Conservation (phyloP, 208 protist species). For the Trypanosoma mega region DNA sequence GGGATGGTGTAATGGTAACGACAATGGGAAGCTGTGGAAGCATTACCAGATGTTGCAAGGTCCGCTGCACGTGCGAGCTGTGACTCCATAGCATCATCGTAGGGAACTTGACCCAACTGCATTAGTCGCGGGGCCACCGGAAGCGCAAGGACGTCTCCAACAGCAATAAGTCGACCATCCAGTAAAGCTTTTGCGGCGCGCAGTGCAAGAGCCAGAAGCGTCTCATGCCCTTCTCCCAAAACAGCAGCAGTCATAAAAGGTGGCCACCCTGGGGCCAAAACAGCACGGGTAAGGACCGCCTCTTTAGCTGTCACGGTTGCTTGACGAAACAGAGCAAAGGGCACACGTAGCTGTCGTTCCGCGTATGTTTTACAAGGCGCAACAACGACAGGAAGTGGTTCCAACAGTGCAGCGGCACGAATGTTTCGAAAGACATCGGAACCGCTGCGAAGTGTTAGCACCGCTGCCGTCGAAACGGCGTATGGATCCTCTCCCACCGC, state of each 20-base stretch:
- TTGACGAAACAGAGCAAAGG: constrained; percentile 18
- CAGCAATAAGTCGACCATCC: constrained; percentile 54
- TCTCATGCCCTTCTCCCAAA: constrained; percentile 56
- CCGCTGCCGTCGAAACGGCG: not conserved
- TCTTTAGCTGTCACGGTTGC: not conserved
- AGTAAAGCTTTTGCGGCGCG: constrained; percentile 32
- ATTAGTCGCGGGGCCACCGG: constrained; percentile 28
- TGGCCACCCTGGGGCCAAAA: constrained; percentile 46
- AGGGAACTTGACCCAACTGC: constrained; percentile 9
- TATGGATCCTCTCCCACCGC: constrained; percentile 25
- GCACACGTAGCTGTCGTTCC: not conserved
- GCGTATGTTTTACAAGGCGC: not conserved
- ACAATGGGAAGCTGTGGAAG: too few relatives aligned
- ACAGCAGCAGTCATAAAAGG: constrained; percentile 42
- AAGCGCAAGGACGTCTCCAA: constrained; percentile 56
- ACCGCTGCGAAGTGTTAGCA: constrained; percentile 25
- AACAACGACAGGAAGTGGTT: constrained; percentile 10
- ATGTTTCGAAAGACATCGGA: constrained; percentile 70
- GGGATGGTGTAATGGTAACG: too few relatives aligned
- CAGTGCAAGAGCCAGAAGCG: constrained; percentile 35
- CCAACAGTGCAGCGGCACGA: constrained; percentile 34
- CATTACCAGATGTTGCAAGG: constrained; percentile 8
- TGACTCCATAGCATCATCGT: too few relatives aligned
- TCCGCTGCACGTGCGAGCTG: constrained; percentile 26
- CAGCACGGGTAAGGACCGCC: constrained; percentile 21